phyloP scores from a whole-genome alignment of 1,284 basidiomycete genomes.

The Heterobasidion occidentale region DNA sequence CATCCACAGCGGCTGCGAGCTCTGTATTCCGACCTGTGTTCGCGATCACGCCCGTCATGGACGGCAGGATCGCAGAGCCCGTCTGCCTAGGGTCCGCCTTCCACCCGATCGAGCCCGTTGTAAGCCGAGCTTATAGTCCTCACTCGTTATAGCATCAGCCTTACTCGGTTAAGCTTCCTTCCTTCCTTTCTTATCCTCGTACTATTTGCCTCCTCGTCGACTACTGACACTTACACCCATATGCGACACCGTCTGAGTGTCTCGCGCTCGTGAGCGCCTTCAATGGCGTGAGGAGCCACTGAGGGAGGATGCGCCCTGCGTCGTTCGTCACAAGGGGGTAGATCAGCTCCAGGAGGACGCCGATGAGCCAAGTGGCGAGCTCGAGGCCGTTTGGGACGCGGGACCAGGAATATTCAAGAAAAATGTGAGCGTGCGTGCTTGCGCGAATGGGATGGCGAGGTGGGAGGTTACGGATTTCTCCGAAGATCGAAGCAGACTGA shows the following conservation, averaged over 20 bases:
- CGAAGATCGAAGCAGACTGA: no score
- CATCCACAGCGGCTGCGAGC: slow-evolving; percentile 49
- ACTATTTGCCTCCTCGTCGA: no score
- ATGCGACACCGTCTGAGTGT: no score
- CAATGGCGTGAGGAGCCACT: slow-evolving; percentile 33
- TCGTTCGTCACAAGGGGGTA: slow-evolving; percentile 49
- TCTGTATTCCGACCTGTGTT: slow-evolving; percentile 39
- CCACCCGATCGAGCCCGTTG: slow-evolving; percentile 41
- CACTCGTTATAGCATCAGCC: no score
- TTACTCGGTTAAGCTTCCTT: no score
- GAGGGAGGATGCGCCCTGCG: slow-evolving; percentile 36
- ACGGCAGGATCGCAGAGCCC: slow-evolving; percentile 49
- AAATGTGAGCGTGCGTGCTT: background rate
- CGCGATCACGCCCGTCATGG: slow-evolving; percentile 47
- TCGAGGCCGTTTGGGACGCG: slow-evolving; percentile 29
- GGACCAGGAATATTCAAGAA: background rate
- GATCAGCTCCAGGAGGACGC: slow-evolving; percentile 42
- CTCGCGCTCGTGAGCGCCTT: no score
- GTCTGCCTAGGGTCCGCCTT: no score
- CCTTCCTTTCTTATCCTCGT: no score
- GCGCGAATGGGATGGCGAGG: slow-evolving; percentile 27
- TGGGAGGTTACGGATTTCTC: background rate
- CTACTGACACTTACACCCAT: no score
- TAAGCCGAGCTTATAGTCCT: no score
- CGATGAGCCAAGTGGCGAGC: slow-evolving; percentile 49